Evolutionary conservation across 179 eudicot genomes (phyloP).

Genomic region (Sideroxylon spinosum): DNA sequence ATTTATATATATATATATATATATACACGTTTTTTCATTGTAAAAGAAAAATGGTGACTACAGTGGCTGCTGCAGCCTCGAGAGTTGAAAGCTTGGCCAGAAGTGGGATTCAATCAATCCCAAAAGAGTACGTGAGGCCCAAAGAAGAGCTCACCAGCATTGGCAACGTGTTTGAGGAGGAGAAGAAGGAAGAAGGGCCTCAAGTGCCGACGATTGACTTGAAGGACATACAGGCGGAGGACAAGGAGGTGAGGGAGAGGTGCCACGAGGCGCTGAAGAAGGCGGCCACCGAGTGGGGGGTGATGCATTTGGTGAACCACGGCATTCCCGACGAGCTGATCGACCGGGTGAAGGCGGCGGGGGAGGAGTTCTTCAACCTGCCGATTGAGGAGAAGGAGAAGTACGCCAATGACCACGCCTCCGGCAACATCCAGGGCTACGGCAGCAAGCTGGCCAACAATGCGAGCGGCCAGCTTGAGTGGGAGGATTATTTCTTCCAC

Average conservation of each 20-base stretch:
- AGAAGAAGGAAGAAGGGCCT: constrained; percentile 54
- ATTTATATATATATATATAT: too few species aligned
- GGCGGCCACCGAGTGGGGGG: constrained; percentile 89
- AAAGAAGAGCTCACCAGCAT: constrained; percentile 68
- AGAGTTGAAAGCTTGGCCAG: constrained; percentile 71
- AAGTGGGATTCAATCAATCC: constrained; percentile 68
- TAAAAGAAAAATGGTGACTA: neutral
- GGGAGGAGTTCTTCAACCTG: constrained; percentile 57
- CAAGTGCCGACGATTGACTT: constrained; percentile 71
- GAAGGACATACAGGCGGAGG: constrained; percentile 45
- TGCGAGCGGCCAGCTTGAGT: constrained; percentile 75
- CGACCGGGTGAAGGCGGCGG: constrained; percentile 63
- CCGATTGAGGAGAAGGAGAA: constrained; percentile 92
- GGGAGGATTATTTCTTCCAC: constrained; percentile 95
- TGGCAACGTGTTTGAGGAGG: constrained; percentile 65
- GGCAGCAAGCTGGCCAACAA: constrained; percentile 89
- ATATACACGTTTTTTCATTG: too few species aligned
- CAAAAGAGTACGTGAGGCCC: constrained; percentile 75
- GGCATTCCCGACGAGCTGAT: constrained; percentile 62
- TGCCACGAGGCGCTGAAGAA: constrained; percentile 49
- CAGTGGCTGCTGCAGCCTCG: constrained; percentile 17
- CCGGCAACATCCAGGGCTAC: constrained; percentile 85
- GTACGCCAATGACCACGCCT: constrained; percentile 76
- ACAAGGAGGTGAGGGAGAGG: constrained; percentile 44
- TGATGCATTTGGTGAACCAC: constrained; percentile 83